A percentile compares a stretch with the other conserved stretches of the same genome.
Conservation (phyloP, 176 grass and related monocot species). For the Rhynchospora breviuscula region DNA sequence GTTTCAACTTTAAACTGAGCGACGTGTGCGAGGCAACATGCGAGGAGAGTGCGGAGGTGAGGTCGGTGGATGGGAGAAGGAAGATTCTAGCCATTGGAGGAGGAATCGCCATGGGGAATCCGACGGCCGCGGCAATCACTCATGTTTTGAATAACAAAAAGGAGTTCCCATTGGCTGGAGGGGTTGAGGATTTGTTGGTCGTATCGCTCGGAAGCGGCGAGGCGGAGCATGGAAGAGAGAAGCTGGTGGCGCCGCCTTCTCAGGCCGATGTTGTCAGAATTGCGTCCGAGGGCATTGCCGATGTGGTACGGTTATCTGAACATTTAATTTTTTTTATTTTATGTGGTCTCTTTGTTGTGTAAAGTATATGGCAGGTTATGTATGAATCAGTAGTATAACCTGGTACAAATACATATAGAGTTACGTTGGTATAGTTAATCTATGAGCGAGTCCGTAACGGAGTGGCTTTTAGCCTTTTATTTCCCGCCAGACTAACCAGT, state of each 20-base stretch:
- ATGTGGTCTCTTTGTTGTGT: neutral
- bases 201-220: conserved; percentile 65
- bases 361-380: neutral
- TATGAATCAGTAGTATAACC: neutral
- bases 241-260: neutral
- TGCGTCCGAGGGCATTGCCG: conserved; percentile 69
- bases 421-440: neutral
- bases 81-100: conserved; percentile 65
- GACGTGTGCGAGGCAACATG: conserved; percentile 92
- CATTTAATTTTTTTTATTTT: neutral
- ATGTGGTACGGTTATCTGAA: conserved; percentile 46
- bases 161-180: conserved; percentile 61
- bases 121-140: conserved; percentile 87
- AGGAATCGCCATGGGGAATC: conserved; percentile 71
- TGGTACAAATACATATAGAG: neutral
- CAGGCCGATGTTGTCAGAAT: conserved; percentile 56
- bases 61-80: conserved; percentile 52
- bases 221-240: neutral
- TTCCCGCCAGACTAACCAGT: neutral
- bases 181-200: conserved; percentile 73
- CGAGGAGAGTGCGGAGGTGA: conserved; percentile 40
- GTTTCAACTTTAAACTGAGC: conserved; percentile 65
- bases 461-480: conserved; percentile 8
- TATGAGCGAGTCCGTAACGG: neutral
- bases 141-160: conserved; percentile 97